Evolutionary conservation across 441 rosid genomes (phyloP), one percentile per base, ranked within the genome.

Genomic region (Geranium incanum): DNA sequence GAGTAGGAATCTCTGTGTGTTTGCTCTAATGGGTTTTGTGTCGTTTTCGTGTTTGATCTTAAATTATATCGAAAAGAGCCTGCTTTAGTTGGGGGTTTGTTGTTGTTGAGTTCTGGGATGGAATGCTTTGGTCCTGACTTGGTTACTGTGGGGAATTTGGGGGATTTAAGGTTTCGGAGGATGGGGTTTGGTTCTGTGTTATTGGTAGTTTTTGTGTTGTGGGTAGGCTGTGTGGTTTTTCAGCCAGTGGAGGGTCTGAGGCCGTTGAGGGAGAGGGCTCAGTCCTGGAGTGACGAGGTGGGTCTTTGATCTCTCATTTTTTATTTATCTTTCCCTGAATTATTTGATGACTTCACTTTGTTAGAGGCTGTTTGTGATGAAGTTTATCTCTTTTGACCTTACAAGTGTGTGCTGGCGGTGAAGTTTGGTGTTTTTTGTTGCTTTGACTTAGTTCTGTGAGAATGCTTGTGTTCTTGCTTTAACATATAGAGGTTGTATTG

Each of bases 221-320:
- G 88, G 86, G 70, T 89, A 76, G 78, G 81, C 71, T 80, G 84
- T 59, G 72, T 76, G n/a, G 28, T 85, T 81, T 76, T 81, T 8
- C 78, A 68, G 73, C 88, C 91, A 15, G 95, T 78, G 57, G 78
- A 70, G 43, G 94, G 85, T 43, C 72, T 92, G 69, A 85, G 99
- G 78, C 97, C 99, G 48, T 81, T 94, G 64, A 88, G 93, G 77
- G 97, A 91, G 75, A 86, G 79, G 74, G 75, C 89, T 76, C 88
- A 86, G 68, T 86, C 96, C 6, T 91, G 99, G 99, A 45, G 52
- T 9, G 52, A 45, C 13, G 52, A 45, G 52, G 52, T 45, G 2
- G 52, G 52, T 45, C 52, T 11, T 45, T 45, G 9, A 7, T 12
- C 43, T 39, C 12, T 21, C 21, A 21, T 21, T 21, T 21, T 21